Percentiles rank a stretch among this genome's conserved stretches.
Evolutionary conservation across 140 eudicot species (phyloP).

Genomic region (Flaveria floridana): DNA sequence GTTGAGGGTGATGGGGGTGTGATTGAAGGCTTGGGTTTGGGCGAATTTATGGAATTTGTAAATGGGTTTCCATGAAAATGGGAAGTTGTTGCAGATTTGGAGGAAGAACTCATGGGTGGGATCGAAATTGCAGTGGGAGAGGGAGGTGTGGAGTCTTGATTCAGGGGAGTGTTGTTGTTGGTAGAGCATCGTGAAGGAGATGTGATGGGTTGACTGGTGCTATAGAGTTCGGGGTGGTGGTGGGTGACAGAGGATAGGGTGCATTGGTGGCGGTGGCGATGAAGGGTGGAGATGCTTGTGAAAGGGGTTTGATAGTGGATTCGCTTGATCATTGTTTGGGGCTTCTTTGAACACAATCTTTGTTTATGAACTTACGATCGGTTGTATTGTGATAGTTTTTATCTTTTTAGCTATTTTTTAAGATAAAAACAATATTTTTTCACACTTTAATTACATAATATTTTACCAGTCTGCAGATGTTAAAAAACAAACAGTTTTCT

Average conservation of each 20-base stretch:
- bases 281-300: conserved; percentile 24
- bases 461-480: too few species aligned
- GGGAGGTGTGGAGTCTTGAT: conserved; percentile 51
- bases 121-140: conserved; percentile 42
- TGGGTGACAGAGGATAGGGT: background rate
- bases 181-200: conserved; percentile 73
- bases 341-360: background rate
- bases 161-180: conserved; percentile 66
- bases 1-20: conserved; percentile 65
- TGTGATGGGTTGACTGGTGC: conserved; percentile 51
- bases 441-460: too few species aligned
- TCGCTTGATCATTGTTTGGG: conserved; percentile 26
- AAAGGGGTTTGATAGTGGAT: conserved; percentile 13
- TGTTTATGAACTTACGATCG: background rate
- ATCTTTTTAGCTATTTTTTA: too few species aligned
- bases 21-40: conserved; percentile 50
- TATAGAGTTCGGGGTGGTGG: conserved; percentile 27
- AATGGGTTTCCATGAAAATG: conserved; percentile 75
- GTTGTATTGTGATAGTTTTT: background rate
- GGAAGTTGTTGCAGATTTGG: conserved; percentile 82
- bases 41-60: conserved; percentile 62
- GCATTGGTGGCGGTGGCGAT: background rate
- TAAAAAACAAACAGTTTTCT: too few species aligned
- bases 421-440: too few species aligned
- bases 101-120: conserved; percentile 88